Conservation (phyloP, 169 alveolate species). For the Cryptosporidium ryanae region DNA sequence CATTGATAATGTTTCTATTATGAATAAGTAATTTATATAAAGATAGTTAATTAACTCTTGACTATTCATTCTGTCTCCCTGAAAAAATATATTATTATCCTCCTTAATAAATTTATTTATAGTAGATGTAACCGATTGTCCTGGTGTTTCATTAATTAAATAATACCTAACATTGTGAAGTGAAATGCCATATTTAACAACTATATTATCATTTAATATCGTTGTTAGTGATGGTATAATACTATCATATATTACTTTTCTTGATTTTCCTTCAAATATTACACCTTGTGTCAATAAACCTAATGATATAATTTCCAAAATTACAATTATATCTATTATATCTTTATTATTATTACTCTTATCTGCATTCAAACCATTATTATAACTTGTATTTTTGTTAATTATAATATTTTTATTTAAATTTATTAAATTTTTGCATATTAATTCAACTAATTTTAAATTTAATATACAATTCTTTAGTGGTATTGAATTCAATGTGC, state of each 20-base stretch:
- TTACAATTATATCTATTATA: conserved; percentile 17
- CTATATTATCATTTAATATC: conserved; percentile 12
- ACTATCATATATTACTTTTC: conserved; percentile 4
- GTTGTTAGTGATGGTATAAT: conserved; percentile 50
- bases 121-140: not conserved
- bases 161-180: conserved; percentile 58
- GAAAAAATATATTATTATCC: conserved; percentile 57
- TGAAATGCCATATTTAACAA: conserved; percentile 9
- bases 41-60: conserved; percentile 17
- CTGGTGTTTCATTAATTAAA: conserved; percentile 15
- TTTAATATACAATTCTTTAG: conserved; percentile 42
- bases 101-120: conserved; percentile 8
- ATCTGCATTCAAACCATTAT: too few species aligned
- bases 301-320: conserved; percentile 37
- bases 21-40: conserved; percentile 18
- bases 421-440: conserved; percentile 10
- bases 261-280: conserved; percentile 23
- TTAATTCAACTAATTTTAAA: conserved; percentile 20
- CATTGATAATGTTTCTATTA: conserved; percentile 31
- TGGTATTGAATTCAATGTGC: conserved; percentile 13
- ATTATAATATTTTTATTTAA: not conserved
- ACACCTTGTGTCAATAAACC: conserved; percentile 44
- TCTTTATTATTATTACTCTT: not conserved
- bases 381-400: not conserved
- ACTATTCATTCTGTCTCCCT: conserved; percentile 37